These are phyloP conservation scores for Coleophoma cylindrospora DNA, from an alignment of 2,329 filamentous ascomycete species.

Conservation along the genomic window DNA sequence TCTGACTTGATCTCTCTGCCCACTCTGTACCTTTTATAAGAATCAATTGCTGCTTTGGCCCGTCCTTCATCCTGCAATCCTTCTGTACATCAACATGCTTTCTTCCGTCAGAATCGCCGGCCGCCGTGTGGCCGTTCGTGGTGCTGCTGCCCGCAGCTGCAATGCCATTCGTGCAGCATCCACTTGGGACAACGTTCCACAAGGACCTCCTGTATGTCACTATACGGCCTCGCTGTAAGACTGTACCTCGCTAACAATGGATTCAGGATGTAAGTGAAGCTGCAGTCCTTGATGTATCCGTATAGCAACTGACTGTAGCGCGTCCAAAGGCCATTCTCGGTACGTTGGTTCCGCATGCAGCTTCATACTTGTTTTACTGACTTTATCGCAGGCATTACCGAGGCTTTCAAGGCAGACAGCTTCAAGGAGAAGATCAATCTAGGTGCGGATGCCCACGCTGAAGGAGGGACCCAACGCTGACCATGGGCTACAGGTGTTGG, in stretches of 20 bases:
- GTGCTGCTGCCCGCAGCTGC: constrained; percentile 17
- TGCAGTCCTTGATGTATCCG: too few relatives aligned
- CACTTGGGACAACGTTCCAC: constrained; percentile 85
- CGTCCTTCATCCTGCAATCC: not conserved
- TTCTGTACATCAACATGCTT: constrained; percentile 40
- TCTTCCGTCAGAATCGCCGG: constrained; percentile 48
- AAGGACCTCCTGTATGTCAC: constrained; percentile 83
- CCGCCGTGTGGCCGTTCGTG: constrained; percentile 35
- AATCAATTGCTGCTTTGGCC: not conserved
- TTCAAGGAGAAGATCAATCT: constrained; percentile 97
- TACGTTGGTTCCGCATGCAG: constrained; percentile 34
- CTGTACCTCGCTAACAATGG: constrained; percentile 11
- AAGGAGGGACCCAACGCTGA: constrained; percentile 1
- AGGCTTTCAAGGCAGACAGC: constrained; percentile 96
- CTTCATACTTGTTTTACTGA: constrained; percentile 21
- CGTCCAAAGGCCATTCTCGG: constrained; percentile 66
- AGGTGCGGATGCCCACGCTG: constrained; percentile 45
- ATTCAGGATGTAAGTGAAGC: constrained; percentile 29
- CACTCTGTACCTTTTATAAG: too few relatives aligned
- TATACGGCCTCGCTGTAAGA: constrained; percentile 1
- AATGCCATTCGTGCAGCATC: constrained; percentile 40
- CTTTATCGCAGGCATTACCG: constrained; percentile 68
- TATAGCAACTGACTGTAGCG: constrained; percentile 5
- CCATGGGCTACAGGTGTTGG: constrained; percentile 64
- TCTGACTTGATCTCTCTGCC: too few relatives aligned